Evolutionary conservation across 2,329 filamentous ascomycete species (phyloP).

Genomic region (Aaosphaeria arxii): DNA sequence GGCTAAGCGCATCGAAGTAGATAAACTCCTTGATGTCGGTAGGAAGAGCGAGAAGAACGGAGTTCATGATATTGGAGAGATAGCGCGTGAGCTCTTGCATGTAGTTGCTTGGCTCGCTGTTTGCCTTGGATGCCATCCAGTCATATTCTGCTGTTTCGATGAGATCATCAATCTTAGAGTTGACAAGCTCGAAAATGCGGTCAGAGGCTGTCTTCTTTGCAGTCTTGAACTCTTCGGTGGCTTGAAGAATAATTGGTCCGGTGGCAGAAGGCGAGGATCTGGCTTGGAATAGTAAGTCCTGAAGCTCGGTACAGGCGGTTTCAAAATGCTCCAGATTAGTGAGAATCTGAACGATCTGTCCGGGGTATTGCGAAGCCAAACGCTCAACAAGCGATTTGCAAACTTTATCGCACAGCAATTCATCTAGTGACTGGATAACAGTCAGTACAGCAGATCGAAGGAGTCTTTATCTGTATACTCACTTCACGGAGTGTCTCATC

Average conservation of each 20-base stretch:
- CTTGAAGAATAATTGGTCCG: conserved; percentile 73
- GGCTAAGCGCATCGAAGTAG: conserved; percentile 92
- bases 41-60: conserved; percentile 87
- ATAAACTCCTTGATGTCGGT: conserved; percentile 96
- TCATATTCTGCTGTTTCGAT: conserved; percentile 97
- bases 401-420: conserved; percentile 88
- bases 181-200: conserved; percentile 96
- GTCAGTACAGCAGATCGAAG: not conserved
- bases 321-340: conserved; percentile 98
- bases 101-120: conserved; percentile 80
- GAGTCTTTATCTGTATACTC: conserved; percentile 8
- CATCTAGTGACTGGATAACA: conserved; percentile 70
- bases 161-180: conserved; percentile 96
- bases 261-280: conserved; percentile 78
- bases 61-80: conserved; percentile 93
- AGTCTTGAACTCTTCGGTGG: conserved; percentile 80
- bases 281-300: conserved; percentile 79
- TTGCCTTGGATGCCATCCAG: conserved; percentile 66
- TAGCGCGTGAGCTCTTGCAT: conserved; percentile 94
- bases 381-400: conserved; percentile 86
- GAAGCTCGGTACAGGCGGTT: conserved; percentile 83
- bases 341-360: conserved; percentile 96
- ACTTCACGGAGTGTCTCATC: conserved; percentile 85
- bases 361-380: conserved; percentile 87
- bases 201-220: conserved; percentile 97